A percentile compares a stretch with the other conserved stretches of the same genome.
Evolutionary conservation across 176 grass and related monocot genomes (phyloP).

Genomic region (Rhynchospora pubera): DNA sequence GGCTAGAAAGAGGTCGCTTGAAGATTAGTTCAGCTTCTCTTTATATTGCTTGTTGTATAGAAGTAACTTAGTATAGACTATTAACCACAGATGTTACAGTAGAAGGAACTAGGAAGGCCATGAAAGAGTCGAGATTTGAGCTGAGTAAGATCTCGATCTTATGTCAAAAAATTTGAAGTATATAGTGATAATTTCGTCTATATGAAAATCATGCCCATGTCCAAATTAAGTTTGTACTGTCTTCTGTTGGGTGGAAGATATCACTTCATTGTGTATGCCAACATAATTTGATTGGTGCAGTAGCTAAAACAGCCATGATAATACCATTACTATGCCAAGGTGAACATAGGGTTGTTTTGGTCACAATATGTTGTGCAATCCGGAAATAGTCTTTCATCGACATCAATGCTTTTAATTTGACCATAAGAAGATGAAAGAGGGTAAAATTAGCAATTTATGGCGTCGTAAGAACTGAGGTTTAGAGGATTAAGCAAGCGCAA

Average conservation of each 20-base stretch:
- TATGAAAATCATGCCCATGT: background rate
- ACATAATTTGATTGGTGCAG: background rate
- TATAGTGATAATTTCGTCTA: background rate
- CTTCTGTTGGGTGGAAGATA: background rate
- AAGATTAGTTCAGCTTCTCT: conserved; percentile 47
- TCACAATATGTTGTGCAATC: background rate
- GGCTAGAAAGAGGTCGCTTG: conserved; percentile 71
- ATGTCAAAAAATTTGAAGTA: background rate
- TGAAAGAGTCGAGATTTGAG: background rate
- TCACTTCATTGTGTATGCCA: background rate
- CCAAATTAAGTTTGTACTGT: background rate
- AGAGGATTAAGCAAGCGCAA: too few relatives aligned
- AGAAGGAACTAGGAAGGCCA: too few relatives aligned
- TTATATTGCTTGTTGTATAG: conserved; percentile 38
- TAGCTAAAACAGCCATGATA: background rate
- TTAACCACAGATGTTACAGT: conserved; percentile 9
- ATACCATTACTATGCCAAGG: background rate
- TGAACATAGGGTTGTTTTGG: background rate
- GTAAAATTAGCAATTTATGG: background rate
- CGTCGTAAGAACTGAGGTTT: too few relatives aligned
- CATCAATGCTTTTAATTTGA: background rate
- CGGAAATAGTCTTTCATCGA: background rate
- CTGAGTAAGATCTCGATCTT: background rate
- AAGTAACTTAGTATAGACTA: conserved; percentile 27
- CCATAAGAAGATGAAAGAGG: background rate